Evolutionary conservation across 2,329 filamentous ascomycete species (phyloP).

Genomic region (Fonsecaea pedrosoi): DNA sequence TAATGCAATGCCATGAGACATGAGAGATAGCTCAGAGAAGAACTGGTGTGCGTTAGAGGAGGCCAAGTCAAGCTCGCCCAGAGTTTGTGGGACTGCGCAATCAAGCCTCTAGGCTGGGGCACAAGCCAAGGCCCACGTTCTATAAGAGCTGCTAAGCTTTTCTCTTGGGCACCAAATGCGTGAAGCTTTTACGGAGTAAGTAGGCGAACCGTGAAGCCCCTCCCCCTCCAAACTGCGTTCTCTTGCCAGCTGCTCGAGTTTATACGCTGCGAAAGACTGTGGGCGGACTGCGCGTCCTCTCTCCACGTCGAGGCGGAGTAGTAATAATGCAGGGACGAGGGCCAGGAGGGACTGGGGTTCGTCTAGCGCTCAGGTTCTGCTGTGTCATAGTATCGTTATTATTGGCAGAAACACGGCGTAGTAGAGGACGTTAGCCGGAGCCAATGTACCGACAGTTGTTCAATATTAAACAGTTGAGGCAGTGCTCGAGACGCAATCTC

Average conservation of each 20-base stretch:
- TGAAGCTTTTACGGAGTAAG: neutral
- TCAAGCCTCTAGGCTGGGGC: slow-evolving; percentile 17
- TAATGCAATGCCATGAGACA: neutral
- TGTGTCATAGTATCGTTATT: neutral
- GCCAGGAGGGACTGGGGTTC: neutral
- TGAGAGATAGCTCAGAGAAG: neutral
- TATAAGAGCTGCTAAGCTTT: slow-evolving; percentile 21
- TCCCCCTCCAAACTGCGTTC: neutral
- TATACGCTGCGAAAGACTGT: slow-evolving; percentile 7
- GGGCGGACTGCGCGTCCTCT: neutral
- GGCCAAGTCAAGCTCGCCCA: slow-evolving; percentile 19
- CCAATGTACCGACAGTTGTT: neutral
- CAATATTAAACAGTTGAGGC: slow-evolving; percentile 9
- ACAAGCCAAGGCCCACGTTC: neutral
- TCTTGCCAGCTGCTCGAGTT: neutral
- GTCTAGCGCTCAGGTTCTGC: neutral
- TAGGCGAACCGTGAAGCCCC: neutral
- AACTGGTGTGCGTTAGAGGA: neutral
- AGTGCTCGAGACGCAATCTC: slow-evolving; percentile 25
- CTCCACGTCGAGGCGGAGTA: slow-evolving; percentile 7
- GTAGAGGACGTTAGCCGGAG: neutral
- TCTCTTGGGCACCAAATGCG: slow-evolving; percentile 10
- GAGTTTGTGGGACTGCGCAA: slow-evolving; percentile 8
- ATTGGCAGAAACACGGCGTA: neutral
- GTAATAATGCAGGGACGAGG: neutral